phyloP scores from a whole-genome alignment of 352 stramenopile genomes.

The Globisporangium orthogonon region DNA sequence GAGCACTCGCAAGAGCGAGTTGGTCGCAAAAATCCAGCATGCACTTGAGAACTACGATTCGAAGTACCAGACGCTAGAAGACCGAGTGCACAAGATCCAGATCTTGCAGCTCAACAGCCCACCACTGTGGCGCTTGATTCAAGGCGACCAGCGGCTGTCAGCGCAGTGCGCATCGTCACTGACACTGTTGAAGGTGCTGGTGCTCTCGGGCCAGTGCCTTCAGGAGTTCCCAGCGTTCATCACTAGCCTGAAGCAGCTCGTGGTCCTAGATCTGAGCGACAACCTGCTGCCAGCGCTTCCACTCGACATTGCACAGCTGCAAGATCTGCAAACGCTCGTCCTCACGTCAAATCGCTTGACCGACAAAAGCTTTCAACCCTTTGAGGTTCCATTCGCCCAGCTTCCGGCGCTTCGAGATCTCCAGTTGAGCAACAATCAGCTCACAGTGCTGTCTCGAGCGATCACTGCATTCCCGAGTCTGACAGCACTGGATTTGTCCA shows the following conservation, averaged over 20 bases:
- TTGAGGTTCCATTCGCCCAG: conserved; percentile 1
- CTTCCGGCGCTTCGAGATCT: conserved; percentile 18
- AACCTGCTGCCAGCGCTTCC: conserved; percentile 20
- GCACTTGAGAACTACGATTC: conserved; percentile 11
- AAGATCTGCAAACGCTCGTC: conserved; percentile 14
- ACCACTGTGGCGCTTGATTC: conserved; percentile 3
- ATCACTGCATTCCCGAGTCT: conserved; percentile 16
- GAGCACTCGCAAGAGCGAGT: conserved; percentile 16
- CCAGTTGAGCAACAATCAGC: conserved; percentile 23
- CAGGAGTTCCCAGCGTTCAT: conserved; percentile 20
- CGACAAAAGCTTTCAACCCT: conserved; percentile 12
- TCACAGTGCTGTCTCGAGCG: conserved; percentile 13
- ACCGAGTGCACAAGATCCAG: conserved; percentile 5
- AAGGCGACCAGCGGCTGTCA: neutral
- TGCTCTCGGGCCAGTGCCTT: conserved; percentile 15
- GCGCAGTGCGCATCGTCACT: conserved; percentile 3
- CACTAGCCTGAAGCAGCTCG: conserved; percentile 11
- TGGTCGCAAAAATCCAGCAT: conserved; percentile 32
- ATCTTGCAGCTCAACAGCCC: conserved; percentile 14
- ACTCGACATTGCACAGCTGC: conserved; percentile 14
- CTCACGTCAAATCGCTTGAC: conserved; percentile 13
- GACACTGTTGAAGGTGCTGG: conserved; percentile 12
- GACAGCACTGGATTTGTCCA: conserved; percentile 25
- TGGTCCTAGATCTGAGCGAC: conserved; percentile 27
- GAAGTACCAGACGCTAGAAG: neutral